phyloP scores from a whole-genome alignment of 2,329 filamentous ascomycete species.

The Sphaerulina populicola region DNA sequence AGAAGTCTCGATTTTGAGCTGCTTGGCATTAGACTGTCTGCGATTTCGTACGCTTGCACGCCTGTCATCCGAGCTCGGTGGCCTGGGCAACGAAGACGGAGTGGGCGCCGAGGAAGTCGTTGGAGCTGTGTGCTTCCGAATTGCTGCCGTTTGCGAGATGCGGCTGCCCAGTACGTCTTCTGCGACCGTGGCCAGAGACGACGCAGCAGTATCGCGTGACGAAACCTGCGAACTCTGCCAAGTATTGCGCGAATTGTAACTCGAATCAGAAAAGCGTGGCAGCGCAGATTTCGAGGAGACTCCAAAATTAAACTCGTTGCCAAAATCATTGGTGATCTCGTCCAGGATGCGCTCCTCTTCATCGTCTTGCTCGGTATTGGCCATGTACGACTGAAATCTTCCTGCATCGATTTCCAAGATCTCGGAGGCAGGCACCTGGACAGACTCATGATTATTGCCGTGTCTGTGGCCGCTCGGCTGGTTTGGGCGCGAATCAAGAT shows the following conservation, averaged over 20 bases:
- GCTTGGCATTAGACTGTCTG: constrained; percentile 70
- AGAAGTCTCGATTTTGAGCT: constrained; percentile 79
- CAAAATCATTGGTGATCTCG: constrained; percentile 79
- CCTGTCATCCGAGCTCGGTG: constrained; percentile 17
- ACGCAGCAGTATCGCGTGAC: constrained; percentile 58
- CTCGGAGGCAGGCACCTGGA: constrained; percentile 20
- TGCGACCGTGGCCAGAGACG: constrained; percentile 61
- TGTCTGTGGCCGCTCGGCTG: constrained; percentile 18
- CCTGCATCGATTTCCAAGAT: constrained; percentile 22
- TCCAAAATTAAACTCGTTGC: constrained; percentile 67
- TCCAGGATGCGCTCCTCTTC: constrained; percentile 56
- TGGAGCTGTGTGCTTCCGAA: constrained; percentile 22
- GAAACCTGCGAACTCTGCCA: constrained; percentile 62
- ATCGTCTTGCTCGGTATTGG: constrained; percentile 27
- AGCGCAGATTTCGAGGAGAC: constrained; percentile 58
- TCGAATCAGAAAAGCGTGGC: constrained; percentile 74
- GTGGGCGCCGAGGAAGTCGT: constrained; percentile 28
- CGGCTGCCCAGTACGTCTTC: constrained; percentile 47
- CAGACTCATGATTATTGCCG: constrained; percentile 18
- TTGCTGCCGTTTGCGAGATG: constrained; percentile 27
- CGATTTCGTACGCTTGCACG: constrained; percentile 48
- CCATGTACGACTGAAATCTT: constrained; percentile 8
- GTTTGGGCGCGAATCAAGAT: constrained; percentile 42
- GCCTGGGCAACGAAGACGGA: constrained; percentile 19
- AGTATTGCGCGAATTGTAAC: constrained; percentile 64